Evolutionary conservation across 345 rosid genomes (phyloP), one percentile per base, ranked within the genome.

Genomic region (Eucalyptus pauciflora): DNA sequence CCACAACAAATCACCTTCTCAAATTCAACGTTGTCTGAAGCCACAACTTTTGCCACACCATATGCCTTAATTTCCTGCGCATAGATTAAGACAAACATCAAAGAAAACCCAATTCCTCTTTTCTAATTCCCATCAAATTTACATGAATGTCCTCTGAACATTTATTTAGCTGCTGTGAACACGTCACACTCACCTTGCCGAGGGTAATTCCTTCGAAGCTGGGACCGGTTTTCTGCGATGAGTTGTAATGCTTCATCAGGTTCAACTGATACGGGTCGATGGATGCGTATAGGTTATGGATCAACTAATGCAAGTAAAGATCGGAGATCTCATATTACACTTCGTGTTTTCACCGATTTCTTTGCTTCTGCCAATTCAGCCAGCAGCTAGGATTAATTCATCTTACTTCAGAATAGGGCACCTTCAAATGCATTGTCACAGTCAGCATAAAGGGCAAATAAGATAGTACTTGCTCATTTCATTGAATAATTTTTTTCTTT

Each of bases 21-120:
- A 86, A 90, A 94, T 86, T 92, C 92, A 29, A 93, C 92, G 87
- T 94, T 92, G 56, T 88, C 93, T 20, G 96, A 93, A 86, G 58
- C 95, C 88, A 94, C 79, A 52, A 94, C 94, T 91, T 86, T 94
- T 24, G 87, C 97, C 71, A 94, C 93, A 76, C 95, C 97, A 89
- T 89, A 90, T 25, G 95, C 88, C 54, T 92, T 90, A 37, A 94
- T 86, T 64, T 88, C 89, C 94, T 94, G 93, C 67, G 85, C 62
- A 27, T 22, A 13, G n/a, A 8, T 29, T 41, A 14, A 14, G 22
- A 46, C 86, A 41, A 85, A 83, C 15, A 45, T 56, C n/a, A 37
- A 46, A n/a, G 20, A 86, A 86, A n/a, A 20, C 25, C 50, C 51
- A 88, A 16, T 49, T 27, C 37, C 62, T 46, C 17, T 18, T 17